Conservation (phyloP, 768 basidiomycete genomes). For the Leccinum fibrillosum region DNA sequence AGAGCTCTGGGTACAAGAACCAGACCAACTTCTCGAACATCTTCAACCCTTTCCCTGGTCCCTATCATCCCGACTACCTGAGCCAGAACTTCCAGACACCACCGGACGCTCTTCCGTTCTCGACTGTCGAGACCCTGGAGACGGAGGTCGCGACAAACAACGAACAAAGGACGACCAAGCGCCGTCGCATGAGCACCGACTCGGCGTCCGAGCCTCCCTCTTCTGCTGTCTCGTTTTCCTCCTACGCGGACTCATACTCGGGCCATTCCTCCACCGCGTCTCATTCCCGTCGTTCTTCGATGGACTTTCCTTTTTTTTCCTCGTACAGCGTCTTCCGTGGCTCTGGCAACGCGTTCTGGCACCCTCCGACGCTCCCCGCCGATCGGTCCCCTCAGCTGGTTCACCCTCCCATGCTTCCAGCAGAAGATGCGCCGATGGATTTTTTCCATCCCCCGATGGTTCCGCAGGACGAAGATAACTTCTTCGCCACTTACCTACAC, state of each 20-base stretch:
- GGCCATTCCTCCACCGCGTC: constrained; percentile 54
- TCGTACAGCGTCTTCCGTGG: too few relatives aligned
- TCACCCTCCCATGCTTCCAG: constrained; percentile 69
- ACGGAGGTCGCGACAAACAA: constrained; percentile 31
- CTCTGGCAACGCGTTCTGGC: too few relatives aligned
- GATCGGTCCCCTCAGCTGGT: too few relatives aligned
- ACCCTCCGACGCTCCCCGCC: too few relatives aligned
- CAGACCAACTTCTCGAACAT: constrained; percentile 30
- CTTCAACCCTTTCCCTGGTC: constrained; percentile 59
- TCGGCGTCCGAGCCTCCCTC: constrained; percentile 51
- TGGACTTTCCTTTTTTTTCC: constrained; percentile 47
- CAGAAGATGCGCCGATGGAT: constrained; percentile 68
- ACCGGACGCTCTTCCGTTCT: constrained; percentile 53
- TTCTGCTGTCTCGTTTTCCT: constrained; percentile 61
- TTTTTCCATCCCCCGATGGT: constrained; percentile 64
- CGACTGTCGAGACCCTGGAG: constrained; percentile 45
- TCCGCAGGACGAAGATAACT: constrained; percentile 61
- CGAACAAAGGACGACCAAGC: constrained; percentile 51
- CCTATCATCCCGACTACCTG: constrained; percentile 72
- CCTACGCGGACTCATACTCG: constrained; percentile 60
- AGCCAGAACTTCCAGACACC: constrained; percentile 47
- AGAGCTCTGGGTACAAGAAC: constrained; percentile 25
- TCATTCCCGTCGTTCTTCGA: constrained; percentile 59
- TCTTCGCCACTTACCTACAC: constrained; percentile 53
- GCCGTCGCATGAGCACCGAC: constrained; percentile 67